These are phyloP conservation scores for Metschnikowia hibisci DNA, from an alignment of 805 yeast species.

Conservation along the genomic window DNA sequence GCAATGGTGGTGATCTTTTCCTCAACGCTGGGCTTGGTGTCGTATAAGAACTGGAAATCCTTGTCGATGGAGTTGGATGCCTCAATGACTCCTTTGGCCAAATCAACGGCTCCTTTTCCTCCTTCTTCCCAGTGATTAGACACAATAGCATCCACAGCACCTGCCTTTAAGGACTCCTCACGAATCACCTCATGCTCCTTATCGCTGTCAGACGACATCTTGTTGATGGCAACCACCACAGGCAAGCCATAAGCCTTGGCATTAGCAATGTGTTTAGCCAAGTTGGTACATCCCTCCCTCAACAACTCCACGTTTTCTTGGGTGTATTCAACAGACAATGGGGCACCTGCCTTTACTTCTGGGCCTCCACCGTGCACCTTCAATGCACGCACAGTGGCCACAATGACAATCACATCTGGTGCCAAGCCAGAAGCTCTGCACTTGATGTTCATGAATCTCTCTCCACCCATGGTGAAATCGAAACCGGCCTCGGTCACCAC, in stretches of 20 bases:
- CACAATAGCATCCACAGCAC: slow-evolving; percentile 74
- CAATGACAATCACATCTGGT: slow-evolving; percentile 76
- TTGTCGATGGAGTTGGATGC: slow-evolving; percentile 50
- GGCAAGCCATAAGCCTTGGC: slow-evolving; percentile 71
- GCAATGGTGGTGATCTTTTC: slow-evolving; percentile 67
- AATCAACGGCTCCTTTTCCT: slow-evolving; percentile 73
- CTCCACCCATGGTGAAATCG: slow-evolving; percentile 92
- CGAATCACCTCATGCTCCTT: slow-evolving; percentile 66
- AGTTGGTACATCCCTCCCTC: slow-evolving; percentile 65
- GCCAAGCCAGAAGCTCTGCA: slow-evolving; percentile 75
- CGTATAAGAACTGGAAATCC: slow-evolving; percentile 54
- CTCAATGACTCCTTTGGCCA: slow-evolving; percentile 66
- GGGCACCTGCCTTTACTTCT: slow-evolving; percentile 80
- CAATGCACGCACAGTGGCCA: slow-evolving; percentile 80
- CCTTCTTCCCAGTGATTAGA: slow-evolving; percentile 88
- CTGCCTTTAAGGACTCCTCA: slow-evolving; percentile 67
- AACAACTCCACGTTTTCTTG: slow-evolving; percentile 69
- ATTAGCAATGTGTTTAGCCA: slow-evolving; percentile 72
- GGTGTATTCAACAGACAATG: slow-evolving; percentile 68
- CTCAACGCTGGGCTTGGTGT: slow-evolving; percentile 51
- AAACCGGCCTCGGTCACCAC: slow-evolving; percentile 88
- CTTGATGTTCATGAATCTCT: slow-evolving; percentile 77
- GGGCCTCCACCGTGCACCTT: slow-evolving; percentile 89
- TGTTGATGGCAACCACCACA: slow-evolving; percentile 78
- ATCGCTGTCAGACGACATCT: slow-evolving; percentile 68